Percentiles rank a stretch among this genome's conserved stretches.
These are phyloP conservation scores for Edaphochlamys debaryana DNA, from an alignment of 139 green algal species.

Conservation along the genomic window DNA sequence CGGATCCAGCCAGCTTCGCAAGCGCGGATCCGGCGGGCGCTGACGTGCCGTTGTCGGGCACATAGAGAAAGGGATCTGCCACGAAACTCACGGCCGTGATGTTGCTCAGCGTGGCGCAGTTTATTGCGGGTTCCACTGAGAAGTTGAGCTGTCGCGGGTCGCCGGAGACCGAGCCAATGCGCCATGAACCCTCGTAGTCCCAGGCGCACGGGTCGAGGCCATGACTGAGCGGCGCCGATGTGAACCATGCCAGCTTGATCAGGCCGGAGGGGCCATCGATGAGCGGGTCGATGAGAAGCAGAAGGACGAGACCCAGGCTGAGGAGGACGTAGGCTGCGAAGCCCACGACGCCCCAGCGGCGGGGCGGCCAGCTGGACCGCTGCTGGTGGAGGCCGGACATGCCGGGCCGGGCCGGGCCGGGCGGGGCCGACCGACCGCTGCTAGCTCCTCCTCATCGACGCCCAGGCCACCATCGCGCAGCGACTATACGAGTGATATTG, in stretches of 20 bases:
- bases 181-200: slow-evolving; percentile 41
- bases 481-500: too few relatives aligned
- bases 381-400: too few relatives aligned
- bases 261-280: slow-evolving; percentile 16
- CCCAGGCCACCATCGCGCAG: background rate
- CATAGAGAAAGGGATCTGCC: slow-evolving; percentile 35
- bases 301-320: background rate
- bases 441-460: too few relatives aligned
- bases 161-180: background rate
- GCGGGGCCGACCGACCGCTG: background rate
- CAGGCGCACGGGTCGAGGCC: slow-evolving; percentile 19
- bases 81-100: slow-evolving; percentile 26
- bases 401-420: too few relatives aligned
- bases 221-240: slow-evolving; percentile 14
- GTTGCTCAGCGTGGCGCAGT: slow-evolving; percentile 14
- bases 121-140: background rate
- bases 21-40: background rate
- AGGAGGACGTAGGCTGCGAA: background rate
- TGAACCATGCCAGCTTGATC: slow-evolving; percentile 25
- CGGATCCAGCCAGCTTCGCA: background rate
- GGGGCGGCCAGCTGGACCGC: too few relatives aligned
- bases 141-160: background rate
- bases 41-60: background rate
- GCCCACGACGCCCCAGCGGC: background rate
- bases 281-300: slow-evolving; percentile 1